Conservation (phyloP, 2,329 filamentous ascomycete species). For the Fusarium multiceps region DNA sequence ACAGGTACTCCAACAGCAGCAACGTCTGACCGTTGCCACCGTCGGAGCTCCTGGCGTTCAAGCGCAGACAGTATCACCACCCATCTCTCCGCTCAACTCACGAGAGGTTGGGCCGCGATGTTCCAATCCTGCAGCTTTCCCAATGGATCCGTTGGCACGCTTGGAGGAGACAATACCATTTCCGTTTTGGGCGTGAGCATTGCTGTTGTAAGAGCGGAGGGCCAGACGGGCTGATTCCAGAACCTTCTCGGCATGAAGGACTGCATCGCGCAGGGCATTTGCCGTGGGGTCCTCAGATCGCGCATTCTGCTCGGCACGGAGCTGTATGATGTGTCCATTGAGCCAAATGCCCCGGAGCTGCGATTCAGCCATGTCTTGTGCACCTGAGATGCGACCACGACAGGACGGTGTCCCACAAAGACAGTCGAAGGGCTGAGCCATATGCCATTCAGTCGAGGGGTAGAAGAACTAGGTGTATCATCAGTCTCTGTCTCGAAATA, state of each 20-base stretch:
- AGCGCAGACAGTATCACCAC: conserved; percentile 63
- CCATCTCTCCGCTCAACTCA: conserved; percentile 70
- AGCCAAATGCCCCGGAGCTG: conserved; percentile 70
- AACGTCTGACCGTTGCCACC: conserved; percentile 20
- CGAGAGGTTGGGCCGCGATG: conserved; percentile 63
- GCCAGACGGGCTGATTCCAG: conserved; percentile 59
- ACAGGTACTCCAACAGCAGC: conserved; percentile 27
- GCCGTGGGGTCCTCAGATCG: conserved; percentile 54
- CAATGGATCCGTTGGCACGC: conserved; percentile 42
- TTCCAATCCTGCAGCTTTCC: conserved; percentile 41
- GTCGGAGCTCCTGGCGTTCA: conserved; percentile 29
- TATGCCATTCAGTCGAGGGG: conserved; percentile 78
- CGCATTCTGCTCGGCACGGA: conserved; percentile 58
- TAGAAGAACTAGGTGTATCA: conserved; percentile 70
- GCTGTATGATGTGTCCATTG: conserved; percentile 68
- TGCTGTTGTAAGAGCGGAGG: conserved; percentile 53
- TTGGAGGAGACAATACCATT: conserved; percentile 24
- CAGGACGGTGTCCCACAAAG: conserved; percentile 68
- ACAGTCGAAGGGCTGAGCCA: conserved; percentile 78
- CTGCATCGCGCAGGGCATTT: conserved; percentile 56
- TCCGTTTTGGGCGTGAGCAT: conserved; percentile 27
- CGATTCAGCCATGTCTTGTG: conserved; percentile 65
- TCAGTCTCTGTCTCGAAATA: conserved; percentile 4
- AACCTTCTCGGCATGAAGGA: conserved; percentile 60
- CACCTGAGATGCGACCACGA: conserved; percentile 71